Conservation (phyloP, 2,329 filamentous ascomycete species). For the Scorias spongiosa region DNA sequence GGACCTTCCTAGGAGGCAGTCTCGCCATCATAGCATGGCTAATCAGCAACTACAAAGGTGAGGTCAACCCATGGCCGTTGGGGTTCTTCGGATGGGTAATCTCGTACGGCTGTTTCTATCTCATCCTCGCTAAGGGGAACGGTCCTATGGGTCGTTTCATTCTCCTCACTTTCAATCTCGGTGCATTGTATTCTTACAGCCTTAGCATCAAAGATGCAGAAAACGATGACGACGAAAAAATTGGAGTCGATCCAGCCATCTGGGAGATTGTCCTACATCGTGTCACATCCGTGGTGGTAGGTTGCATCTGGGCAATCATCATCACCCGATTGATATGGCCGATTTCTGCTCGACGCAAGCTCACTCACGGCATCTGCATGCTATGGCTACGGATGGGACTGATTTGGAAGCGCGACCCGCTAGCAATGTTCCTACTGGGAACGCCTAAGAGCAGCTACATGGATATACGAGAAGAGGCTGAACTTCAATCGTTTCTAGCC, state of each 20-base stretch:
- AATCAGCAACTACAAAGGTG: conserved; percentile 28
- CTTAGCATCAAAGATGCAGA: conserved; percentile 64
- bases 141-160: conserved; percentile 88
- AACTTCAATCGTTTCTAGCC: conserved; percentile 63
- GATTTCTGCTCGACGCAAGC: conserved; percentile 73
- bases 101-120: conserved; percentile 71
- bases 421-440: conserved; percentile 48
- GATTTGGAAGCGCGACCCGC: conserved; percentile 87
- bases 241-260: conserved; percentile 69
- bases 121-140: conserved; percentile 71
- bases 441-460: conserved; percentile 45
- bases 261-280: conserved; percentile 77
- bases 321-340: conserved; percentile 86
- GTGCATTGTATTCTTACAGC: conserved; percentile 85
- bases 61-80: conserved; percentile 60
- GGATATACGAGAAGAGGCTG: conserved; percentile 72
- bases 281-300: conserved; percentile 69
- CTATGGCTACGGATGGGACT: conserved; percentile 89
- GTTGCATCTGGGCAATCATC: conserved; percentile 83
- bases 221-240: conserved; percentile 65
- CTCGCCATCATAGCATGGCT: conserved; percentile 68
- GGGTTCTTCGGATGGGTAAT: conserved; percentile 64
- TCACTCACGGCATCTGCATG: conserved; percentile 79
- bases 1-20: conserved; percentile 66
- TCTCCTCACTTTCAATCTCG: conserved; percentile 89